Base-by-base conservation (phyloP, 805 yeast species). In the Metschnikowia chrysomelidarum region DNA sequence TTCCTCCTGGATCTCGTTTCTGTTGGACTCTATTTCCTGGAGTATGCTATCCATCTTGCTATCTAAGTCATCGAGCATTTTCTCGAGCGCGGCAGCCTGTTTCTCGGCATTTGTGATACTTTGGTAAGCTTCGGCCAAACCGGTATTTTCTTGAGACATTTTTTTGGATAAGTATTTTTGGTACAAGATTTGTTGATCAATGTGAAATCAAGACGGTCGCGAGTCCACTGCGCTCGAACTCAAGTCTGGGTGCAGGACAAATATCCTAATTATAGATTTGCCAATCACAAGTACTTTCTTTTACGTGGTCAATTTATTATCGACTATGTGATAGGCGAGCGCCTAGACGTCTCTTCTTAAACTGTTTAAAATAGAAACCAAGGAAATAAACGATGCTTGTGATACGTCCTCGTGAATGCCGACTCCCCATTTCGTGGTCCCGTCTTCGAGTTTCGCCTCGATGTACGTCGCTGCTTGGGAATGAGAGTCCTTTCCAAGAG, bases 391-490 rank as follows among this genome's bases (percentile, higher is more conserved):
- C 5, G 95, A 80, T 30, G 96, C 93, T 54, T 81, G 82, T 17
- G 95, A 82, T 36, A 86, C 93, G 63, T 89, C 95, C 62, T 81
- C 91, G 57, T 87, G 82, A 43, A 87, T 78, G 54, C 96, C 97
- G 40, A 89, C 89, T 64, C 97, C 97, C 96, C 96, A 89, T 51
- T 60, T 60, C 41, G 62, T 53, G 5, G 40, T 22, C 3, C 49
- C 49, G 14, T 43, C 43, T 2, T 31, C 21, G 19, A 44, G 34
- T 14, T 41, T 30, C 2, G 51, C 50, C 21, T 69, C 68, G 47
- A 77, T 74, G 51, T 80, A 85, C n/a, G 91, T 75, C 10, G 84
- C 93, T 34, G 95, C 95, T 57, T 75, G 73, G 34, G 85, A 71
- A 38, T 71, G 65, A 7, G 89, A 78, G 41, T 82, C 87, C 29